Percentiles rank a stretch among this genome's conserved stretches.
Evolutionary conservation across 2,329 filamentous ascomycete species (phyloP).

Genomic region (Fusarium fracticaudum): DNA sequence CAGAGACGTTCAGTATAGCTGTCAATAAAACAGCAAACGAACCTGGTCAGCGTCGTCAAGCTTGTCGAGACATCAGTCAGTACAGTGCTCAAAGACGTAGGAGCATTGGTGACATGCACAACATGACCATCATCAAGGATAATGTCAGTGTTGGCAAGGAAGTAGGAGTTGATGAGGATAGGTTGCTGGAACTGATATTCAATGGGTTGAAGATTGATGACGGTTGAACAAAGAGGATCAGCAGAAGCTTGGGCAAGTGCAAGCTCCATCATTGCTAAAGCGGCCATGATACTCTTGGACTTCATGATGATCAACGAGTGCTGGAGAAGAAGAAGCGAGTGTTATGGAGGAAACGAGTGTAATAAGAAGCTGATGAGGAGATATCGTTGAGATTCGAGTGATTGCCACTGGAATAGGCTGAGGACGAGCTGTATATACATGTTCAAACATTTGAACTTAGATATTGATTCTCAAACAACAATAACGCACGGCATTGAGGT

Average conservation of each 20-base stretch:
- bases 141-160: background rate
- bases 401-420: background rate
- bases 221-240: background rate
- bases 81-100: background rate
- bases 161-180: background rate
- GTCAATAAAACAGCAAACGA: no score
- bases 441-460: fast-evolving
- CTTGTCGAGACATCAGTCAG: background rate
- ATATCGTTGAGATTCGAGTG: background rate
- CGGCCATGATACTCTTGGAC: background rate
- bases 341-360: background rate
- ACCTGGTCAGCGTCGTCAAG: background rate
- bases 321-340: background rate
- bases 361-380: no score
- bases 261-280: background rate
- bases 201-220: background rate
- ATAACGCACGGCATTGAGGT: background rate
- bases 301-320: background rate
- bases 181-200: background rate
- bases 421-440: background rate
- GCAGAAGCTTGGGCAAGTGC: background rate
- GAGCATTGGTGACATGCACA: background rate
- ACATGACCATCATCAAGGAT: background rate
- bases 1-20: no score
- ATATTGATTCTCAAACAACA: background rate